A percentile compares a stretch with the other conserved stretches of the same genome.
Conservation (phyloP, 345 rosid species). For the Zanthoxylum bungeanum region DNA sequence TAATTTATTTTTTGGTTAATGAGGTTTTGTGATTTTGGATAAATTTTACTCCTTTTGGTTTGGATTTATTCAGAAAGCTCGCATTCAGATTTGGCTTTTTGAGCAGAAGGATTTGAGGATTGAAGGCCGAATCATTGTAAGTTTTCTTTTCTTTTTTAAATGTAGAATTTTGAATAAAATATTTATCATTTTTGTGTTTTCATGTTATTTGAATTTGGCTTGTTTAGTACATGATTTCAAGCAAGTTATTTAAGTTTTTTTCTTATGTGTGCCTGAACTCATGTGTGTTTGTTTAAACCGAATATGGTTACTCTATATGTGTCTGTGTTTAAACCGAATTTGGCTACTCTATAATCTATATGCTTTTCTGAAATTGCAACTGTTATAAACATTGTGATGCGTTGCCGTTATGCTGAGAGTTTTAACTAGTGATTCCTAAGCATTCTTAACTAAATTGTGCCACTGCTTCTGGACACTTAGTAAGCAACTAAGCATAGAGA, state of each 20-base stretch:
- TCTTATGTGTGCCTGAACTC: not conserved
- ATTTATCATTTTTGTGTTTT: not conserved
- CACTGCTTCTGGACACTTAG: not conserved
- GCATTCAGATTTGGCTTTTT: slow-evolving; percentile 96
- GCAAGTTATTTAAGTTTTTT: not conserved
- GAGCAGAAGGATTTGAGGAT: slow-evolving; percentile 95
- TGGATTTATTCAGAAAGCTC: slow-evolving; percentile 62
- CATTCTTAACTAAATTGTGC: not conserved
- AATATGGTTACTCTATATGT: not conserved
- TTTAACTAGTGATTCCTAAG: not conserved
- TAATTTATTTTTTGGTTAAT: not conserved
- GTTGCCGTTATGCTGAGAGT: not conserved
- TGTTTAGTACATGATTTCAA: not conserved
- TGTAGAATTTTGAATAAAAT: not conserved
- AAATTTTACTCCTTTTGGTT: not conserved
- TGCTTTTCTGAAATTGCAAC: no score
- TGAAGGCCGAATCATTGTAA: slow-evolving; percentile 74
- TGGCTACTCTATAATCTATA: no score
- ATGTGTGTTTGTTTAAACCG: not conserved
- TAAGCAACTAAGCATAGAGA: not conserved
- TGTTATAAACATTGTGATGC: not conserved
- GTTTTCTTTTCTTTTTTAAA: slow-evolving; percentile 14
- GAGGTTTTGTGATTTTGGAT: slow-evolving; percentile 2
- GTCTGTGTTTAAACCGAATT: not conserved
- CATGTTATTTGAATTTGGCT: not conserved